Evolutionary conservation across 768 basidiomycete genomes (phyloP).

Genomic region (Hericium coralloides): DNA sequence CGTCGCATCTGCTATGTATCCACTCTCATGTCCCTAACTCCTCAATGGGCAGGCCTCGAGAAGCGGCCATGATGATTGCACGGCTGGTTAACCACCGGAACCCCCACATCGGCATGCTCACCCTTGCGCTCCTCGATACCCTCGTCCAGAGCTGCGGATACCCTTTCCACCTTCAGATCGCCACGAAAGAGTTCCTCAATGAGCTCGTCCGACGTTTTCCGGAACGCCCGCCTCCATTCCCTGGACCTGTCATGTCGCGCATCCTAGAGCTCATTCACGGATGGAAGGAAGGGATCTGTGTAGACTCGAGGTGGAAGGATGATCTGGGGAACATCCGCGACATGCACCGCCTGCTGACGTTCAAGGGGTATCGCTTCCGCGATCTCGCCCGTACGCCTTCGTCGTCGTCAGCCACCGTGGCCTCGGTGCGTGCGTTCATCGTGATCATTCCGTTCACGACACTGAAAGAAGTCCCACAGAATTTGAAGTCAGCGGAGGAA

Average conservation of each 20-base stretch:
- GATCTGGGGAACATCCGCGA: constrained; percentile 95
- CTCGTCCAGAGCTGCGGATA: constrained; percentile 96
- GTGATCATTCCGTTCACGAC: neutral
- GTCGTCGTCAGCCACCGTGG: constrained; percentile 34
- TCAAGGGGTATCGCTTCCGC: constrained; percentile 85
- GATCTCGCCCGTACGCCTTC: constrained; percentile 31
- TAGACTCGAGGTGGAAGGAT: constrained; percentile 86
- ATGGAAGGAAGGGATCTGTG: constrained; percentile 94
- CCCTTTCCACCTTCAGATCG: constrained; percentile 92
- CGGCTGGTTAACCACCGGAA: constrained; percentile 87
- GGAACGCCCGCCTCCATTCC: constrained; percentile 92
- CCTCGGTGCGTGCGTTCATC: constrained; percentile 12
- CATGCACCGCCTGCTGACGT: constrained; percentile 90
- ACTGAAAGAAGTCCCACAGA: constrained; percentile 32
- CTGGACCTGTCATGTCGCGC: constrained; percentile 88
- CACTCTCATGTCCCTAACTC: neutral
- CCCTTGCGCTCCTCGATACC: constrained; percentile 80
- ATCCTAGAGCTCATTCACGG: constrained; percentile 87
- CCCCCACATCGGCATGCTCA: constrained; percentile 82
- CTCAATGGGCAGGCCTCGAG: constrained; percentile 60
- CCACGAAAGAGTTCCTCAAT: constrained; percentile 97
- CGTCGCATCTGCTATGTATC: constrained; percentile 20
- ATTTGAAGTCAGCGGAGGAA: constrained; percentile 91
- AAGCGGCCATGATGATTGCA: constrained; percentile 81
- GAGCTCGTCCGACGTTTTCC: constrained; percentile 97